Evolutionary conservation across 371 early-diverging fungal species (phyloP), one percentile per base, ranked within the genome.

Genomic region (Synchytrium microbalum): DNA sequence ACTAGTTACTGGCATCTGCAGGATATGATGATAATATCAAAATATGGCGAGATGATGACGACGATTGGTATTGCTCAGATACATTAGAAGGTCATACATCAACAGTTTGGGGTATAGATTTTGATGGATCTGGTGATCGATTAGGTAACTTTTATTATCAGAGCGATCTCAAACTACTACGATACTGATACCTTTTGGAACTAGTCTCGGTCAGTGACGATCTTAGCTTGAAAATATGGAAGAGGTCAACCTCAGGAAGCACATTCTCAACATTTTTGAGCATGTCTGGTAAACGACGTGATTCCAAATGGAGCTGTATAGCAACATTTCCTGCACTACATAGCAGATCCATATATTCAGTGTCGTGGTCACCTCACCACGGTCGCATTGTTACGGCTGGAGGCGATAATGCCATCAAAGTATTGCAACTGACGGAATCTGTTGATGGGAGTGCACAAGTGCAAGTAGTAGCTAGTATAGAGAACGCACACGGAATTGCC

Each of bases 1-100:
- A 29, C 3, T 54, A 83, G 79, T 62, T 94, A 26, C 78, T 98
- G 8, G 91, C 86, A 3, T 92, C 92, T 1, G 90, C 90, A 2
- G 89, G 90, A 67, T 96, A 98, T 69, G 98, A 98, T 65, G 93
- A 96, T 71, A 92, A 93, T 1, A 88, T 98, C 62, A 87, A 89
- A 70, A 83, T 98, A 32, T 98, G 95, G 94, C 78, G 81, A 32
- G 95, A 94, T 27, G 75, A 84, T 52, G 78, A 76, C 61, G 96
- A 93, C 68, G 96, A 98, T 75, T 98, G 97, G 97, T 88, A 86
- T 70, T 92, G 93, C 72, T 80, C 88, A 25, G 88, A 88, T 62
- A 89, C 90, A 2, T 77, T 96, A 26, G 69, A 81, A 19, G 96
- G 92, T 1, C 95, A 95, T 69, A 75, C 75, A 13, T 92, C 93